Base-by-base conservation (phyloP, 1,139 yeast species). In the Candida glucosophila region DNA sequence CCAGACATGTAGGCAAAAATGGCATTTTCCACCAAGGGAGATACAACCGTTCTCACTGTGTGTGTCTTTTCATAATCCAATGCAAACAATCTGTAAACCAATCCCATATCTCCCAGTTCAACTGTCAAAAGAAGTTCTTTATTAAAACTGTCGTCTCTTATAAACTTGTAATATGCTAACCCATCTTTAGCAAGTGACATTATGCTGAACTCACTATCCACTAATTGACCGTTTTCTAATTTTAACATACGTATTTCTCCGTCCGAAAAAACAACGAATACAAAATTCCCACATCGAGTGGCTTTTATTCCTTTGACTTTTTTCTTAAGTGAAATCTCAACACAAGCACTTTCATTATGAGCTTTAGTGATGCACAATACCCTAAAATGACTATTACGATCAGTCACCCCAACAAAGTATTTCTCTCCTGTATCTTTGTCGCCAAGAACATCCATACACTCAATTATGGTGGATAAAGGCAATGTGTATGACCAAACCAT, bases 401-500 rank as follows among this genome's bases (percentile, higher is more conserved):
- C 77, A 6, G 67, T 59, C 17, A 63, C 39, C 8, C 73, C 73
- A 13, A 62, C 55, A 7, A 56, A 56, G 41, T 56, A 62, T 19
- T 43, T 44, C 29, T 49, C 48, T 24, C 31, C 27, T 12, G 33
- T 34, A 6, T 35, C 35, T 21, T 34, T 25, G 19, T 32, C 32
- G 21, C 49, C 58, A 21, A 47, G 29, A 16, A 61, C 61, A 29
- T 55, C 69, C 51, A 66, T 50, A 32, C 64, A 56, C 31, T 58
- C 59, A 13, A 78, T 67, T 1, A 54, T 36, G 15, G 73, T 61
- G 8, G 69, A 63, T 4, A 90, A 90, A 4, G 85, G 69, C 20
- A 81, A 60, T 4, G 90, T 73, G 43, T 71, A 67, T 1, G 85
- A 74, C 80, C 90, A 80, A 22, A 74, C 57, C 39, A 82, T 57